Conservation (phyloP, 1,284 basidiomycete genomes). For the Afroboletus lepidellus region DNA sequence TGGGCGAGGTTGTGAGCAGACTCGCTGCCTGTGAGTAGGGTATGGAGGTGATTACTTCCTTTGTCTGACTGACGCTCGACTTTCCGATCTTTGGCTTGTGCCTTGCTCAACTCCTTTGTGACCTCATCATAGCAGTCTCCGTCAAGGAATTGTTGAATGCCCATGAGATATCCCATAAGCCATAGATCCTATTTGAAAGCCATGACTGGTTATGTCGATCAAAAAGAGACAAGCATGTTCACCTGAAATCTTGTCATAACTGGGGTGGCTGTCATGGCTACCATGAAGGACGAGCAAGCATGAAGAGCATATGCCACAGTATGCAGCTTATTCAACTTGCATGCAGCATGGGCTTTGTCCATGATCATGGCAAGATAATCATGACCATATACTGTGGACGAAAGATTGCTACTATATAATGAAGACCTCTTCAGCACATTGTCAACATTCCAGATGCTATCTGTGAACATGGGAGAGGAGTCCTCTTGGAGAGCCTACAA, state of each 20-base stretch:
- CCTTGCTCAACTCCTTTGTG: background rate
- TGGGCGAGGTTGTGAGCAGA: rapidly evolving
- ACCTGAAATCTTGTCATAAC: background rate
- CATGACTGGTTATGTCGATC: background rate
- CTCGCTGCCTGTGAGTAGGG: background rate
- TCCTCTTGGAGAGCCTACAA: background rate
- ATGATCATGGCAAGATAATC: background rate
- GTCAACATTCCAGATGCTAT: background rate
- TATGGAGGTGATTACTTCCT: background rate
- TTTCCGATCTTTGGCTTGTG: background rate
- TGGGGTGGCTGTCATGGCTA: background rate
- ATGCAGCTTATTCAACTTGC: background rate
- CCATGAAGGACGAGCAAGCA: background rate
- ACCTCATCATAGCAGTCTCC: background rate
- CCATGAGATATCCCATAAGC: background rate
- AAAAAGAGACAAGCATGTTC: background rate
- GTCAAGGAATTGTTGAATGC: background rate
- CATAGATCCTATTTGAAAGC: background rate
- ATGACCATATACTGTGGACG: background rate
- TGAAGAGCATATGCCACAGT: background rate
- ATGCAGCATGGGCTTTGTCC: background rate
- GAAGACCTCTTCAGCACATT: background rate
- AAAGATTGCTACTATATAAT: background rate
- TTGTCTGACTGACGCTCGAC: background rate
- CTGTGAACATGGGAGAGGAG: background rate